Base-by-base conservation (phyloP, 805 yeast species). In the Yamadazyma sp. region DNA sequence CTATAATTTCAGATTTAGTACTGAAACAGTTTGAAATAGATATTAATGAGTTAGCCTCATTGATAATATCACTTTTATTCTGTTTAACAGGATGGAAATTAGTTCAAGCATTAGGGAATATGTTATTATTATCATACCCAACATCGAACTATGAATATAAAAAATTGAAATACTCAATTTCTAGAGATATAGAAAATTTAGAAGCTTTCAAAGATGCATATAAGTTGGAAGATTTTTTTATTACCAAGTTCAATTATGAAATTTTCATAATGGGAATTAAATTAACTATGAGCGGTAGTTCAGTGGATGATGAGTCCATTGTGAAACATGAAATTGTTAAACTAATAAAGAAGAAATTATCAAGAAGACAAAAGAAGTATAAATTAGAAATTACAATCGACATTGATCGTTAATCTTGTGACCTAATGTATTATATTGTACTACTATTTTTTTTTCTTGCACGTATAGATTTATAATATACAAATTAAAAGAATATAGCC, bases 241-340 rank as follows among this genome's bases (percentile, higher is more conserved):
- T 84, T 5, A 70, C 83, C 3, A 78, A 81, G 45, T 80, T 82
- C 24, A 83, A 80, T 51, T 76, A 78, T 50, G 72, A 70, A 39
- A 58, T 81, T 4, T 77, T 70, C 45, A 68, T 84, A 16, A 75
- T 80, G 2, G 70, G 86, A 3, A 42, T 81, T 12, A 70, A 64
- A 36, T 45, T 84, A 3, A 56, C 55, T 14, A 78, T 84, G 82
- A 56, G 62, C 30, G 89, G 89, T n/a, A 84, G 81, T 1, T 75
- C 83, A 4, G 76, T 76, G 42, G 86, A 82, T 36, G 88, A 82
- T 30, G 91, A 83, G 52, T 56, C 76, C 1, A 58, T 66, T 21
- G 49, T 84, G 22, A 54, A 83, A 27, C 70, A 67, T 40, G 78
- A 78, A 39, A 58, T 73, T 2, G 55, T 60, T 27, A 60, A 71